Percentiles rank a stretch among this genome's conserved stretches.
Conservation (phyloP, 257 asterid genomes). For the Primulina eburnea region DNA sequence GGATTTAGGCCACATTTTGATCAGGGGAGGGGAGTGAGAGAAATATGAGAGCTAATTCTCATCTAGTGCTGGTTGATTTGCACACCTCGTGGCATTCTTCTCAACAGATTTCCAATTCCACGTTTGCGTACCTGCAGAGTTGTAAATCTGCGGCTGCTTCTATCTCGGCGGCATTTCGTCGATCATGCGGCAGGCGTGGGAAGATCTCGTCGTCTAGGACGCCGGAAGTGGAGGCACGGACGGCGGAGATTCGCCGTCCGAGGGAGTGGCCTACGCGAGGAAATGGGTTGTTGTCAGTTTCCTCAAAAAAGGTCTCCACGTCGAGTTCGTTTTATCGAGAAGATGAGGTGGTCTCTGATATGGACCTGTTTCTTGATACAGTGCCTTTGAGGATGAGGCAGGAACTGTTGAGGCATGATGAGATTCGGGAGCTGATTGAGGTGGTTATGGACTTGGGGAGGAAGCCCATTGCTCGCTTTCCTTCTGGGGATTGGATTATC, state of each 20-base stretch:
- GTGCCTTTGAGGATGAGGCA: slow-evolving; percentile 79
- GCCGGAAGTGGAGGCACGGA: slow-evolving; percentile 41
- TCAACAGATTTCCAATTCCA: slow-evolving; percentile 58
- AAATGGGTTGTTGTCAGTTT: slow-evolving; percentile 51
- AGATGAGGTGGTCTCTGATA: slow-evolving; percentile 67
- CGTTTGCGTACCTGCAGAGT: slow-evolving; percentile 44
- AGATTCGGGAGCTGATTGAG: slow-evolving; percentile 72
- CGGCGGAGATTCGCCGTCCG: slow-evolving; percentile 79
- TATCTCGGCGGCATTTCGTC: slow-evolving; percentile 64
- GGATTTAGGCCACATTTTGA: not conserved
- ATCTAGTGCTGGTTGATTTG: slow-evolving; percentile 61
- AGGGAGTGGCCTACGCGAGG: slow-evolving; percentile 42
- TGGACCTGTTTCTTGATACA: slow-evolving; percentile 79
- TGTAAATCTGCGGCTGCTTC: slow-evolving; percentile 27
- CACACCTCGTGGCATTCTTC: slow-evolving; percentile 64
- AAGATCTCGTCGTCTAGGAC: slow-evolving; percentile 45
- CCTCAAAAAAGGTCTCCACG: slow-evolving; percentile 42
- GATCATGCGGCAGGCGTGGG: slow-evolving; percentile 50
- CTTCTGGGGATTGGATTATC: slow-evolving; percentile 84
- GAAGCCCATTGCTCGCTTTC: slow-evolving; percentile 91
- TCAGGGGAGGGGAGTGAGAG: not conserved
- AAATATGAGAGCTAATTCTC: slow-evolving; percentile 71
- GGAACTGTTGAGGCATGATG: slow-evolving; percentile 59
- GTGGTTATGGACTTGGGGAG: slow-evolving; percentile 98
- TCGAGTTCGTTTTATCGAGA: slow-evolving; percentile 39